Evolutionary conservation across 1,284 basidiomycete genomes (phyloP).

Genomic region (Malassezia equina): DNA sequence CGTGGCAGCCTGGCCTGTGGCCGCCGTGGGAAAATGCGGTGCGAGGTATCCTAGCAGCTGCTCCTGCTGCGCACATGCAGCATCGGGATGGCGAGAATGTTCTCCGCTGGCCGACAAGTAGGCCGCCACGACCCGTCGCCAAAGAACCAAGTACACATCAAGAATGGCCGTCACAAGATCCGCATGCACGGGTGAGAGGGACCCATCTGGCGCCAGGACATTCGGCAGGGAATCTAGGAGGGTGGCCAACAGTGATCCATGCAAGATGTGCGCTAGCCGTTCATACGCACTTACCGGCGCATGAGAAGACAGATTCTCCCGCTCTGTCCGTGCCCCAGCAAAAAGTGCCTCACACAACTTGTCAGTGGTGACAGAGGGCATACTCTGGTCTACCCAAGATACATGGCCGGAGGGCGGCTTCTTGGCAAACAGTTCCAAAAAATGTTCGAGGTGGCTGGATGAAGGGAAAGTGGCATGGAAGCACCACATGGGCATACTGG

Average conservation of each 20-base stretch:
- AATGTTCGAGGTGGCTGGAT: constrained; percentile 28
- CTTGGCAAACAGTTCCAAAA: constrained; percentile 19
- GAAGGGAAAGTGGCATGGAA: constrained; percentile 29
- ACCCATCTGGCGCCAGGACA: not conserved
- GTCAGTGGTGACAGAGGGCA: not conserved
- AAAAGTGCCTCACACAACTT: constrained; percentile 2
- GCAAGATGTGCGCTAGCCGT: constrained; percentile 5
- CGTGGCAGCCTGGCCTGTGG: not conserved
- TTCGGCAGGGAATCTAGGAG: constrained; percentile 9
- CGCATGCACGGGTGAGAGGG: not conserved
- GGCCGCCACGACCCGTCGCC: constrained; percentile 7
- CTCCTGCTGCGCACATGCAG: not conserved
- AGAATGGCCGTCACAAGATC: constrained; percentile 8
- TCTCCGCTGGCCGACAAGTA: not conserved
- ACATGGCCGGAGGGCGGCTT: not conserved
- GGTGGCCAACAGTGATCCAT: constrained; percentile 7
- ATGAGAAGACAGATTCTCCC: not conserved
- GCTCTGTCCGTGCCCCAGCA: not conserved
- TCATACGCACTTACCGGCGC: not conserved
- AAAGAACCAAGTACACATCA: not conserved
- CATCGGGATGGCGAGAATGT: not conserved
- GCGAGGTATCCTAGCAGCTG: constrained; percentile 8
- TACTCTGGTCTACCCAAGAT: constrained; percentile 1
- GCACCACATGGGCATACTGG: constrained; percentile 28
- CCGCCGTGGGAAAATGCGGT: constrained; percentile 8